These are phyloP conservation scores for Cordyceps farinosa DNA, from an alignment of 2,329 filamentous ascomycete species.

Conservation along the genomic window DNA sequence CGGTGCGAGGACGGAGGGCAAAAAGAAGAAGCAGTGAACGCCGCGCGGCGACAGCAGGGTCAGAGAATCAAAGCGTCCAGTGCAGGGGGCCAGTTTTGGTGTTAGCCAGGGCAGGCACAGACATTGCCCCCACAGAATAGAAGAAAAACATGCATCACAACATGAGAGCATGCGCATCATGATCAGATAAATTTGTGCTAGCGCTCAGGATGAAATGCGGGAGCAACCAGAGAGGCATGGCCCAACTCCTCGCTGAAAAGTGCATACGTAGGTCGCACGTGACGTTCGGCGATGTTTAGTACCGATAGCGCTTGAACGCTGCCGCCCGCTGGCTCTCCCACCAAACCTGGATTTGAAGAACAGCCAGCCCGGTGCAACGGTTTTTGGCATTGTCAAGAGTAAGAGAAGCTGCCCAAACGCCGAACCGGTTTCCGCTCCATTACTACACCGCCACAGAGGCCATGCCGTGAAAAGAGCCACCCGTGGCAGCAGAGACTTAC, in stretches of 20 bases:
- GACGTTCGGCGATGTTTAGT: constrained; percentile 14
- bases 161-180: background rate
- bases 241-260: background rate
- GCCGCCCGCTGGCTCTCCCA: background rate
- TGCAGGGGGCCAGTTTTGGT: background rate
- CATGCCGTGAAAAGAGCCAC: constrained; percentile 14
- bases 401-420: background rate
- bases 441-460: constrained; percentile 6
- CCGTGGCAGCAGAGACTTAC: constrained; percentile 10
- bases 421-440: background rate
- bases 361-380: constrained; percentile 1
- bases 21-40: constrained; percentile 26
- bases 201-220: background rate
- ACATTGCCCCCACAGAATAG: constrained; percentile 1
- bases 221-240: background rate
- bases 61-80: background rate
- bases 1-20: background rate
- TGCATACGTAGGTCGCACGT: constrained; percentile 13
- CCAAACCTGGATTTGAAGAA: constrained; percentile 1
- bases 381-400: background rate
- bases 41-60: background rate
- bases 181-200: background rate
- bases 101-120: background rate
- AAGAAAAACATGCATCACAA: background rate
- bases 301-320: constrained; percentile 5